These are phyloP conservation scores for Ascochyta koolunga DNA, from an alignment of 2,329 filamentous ascomycete genomes.

Conservation along the genomic window DNA sequence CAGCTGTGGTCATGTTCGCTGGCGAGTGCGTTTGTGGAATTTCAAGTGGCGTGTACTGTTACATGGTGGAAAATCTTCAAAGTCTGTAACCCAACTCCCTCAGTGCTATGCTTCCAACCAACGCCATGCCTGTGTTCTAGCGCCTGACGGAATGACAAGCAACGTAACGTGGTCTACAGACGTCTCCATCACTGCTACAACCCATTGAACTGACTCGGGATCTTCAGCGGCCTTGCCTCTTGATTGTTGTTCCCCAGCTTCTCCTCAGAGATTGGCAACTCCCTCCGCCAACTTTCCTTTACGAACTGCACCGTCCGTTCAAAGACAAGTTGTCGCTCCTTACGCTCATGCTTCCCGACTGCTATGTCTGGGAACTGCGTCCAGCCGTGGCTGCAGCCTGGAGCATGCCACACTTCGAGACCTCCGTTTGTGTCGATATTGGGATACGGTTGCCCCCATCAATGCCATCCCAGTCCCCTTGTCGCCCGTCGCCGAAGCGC, in stretches of 20 bases:
- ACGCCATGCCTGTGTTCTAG: neutral
- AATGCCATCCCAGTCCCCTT: conserved; percentile 40
- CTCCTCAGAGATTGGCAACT: conserved; percentile 22
- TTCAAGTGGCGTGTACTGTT: neutral
- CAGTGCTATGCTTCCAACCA: neutral
- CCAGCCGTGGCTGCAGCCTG: conserved; percentile 49
- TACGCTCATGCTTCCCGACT: conserved; percentile 47
- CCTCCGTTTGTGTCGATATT: conserved; percentile 34
- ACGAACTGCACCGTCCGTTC: conserved; percentile 46
- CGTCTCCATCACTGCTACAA: neutral
- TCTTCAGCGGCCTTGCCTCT: conserved; percentile 26
- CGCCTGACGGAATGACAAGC: neutral
- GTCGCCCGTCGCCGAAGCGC: conserved; percentile 43
- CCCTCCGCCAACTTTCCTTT: conserved; percentile 43
- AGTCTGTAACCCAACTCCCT: neutral
- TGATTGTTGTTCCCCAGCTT: conserved; percentile 21
- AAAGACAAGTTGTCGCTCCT: conserved; percentile 46
- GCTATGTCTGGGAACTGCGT: conserved; percentile 51
- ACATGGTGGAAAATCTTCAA: neutral
- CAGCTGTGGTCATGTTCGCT: too few species aligned
- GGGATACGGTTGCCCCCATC: conserved; percentile 24
- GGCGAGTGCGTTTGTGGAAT: neutral
- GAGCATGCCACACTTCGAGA: conserved; percentile 49
- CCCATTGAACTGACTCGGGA: conserved; percentile 20
- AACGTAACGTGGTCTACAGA: neutral